A percentile compares a stretch with the other conserved stretches of the same genome.
Conservation (phyloP, 129 eudicot genomes). For the Ambrosia trifida region DNA sequence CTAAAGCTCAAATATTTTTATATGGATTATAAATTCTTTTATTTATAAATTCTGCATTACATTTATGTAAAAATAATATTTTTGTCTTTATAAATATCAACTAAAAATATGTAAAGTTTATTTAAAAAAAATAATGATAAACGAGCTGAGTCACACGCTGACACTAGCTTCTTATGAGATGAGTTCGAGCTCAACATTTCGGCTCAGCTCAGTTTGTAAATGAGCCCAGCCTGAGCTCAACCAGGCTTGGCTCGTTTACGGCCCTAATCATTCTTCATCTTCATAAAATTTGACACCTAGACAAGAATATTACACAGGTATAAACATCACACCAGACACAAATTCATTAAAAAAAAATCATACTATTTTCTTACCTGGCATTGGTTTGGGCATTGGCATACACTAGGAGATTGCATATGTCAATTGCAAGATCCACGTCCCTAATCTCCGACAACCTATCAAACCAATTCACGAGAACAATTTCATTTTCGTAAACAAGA, state of each 20-base stretch:
- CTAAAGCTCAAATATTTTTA: too few relatives aligned
- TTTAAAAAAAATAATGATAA: too few relatives aligned
- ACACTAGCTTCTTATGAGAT: too few relatives aligned
- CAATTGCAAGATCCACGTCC: conserved; percentile 52
- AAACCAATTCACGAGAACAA: not conserved
- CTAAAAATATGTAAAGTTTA: too few relatives aligned
- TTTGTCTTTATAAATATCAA: too few relatives aligned
- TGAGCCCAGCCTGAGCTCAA: too few relatives aligned
- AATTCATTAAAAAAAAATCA: not conserved
- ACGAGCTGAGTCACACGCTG: too few relatives aligned
- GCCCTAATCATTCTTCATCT: not conserved
- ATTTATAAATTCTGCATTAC: too few relatives aligned
- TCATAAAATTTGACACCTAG: not conserved
- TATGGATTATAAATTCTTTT: too few relatives aligned
- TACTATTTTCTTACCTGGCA: conserved; percentile 46
- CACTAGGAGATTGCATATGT: conserved; percentile 41
- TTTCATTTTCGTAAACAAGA: not conserved
- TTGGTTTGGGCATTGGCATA: conserved; percentile 33
- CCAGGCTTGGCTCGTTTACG: not conserved
- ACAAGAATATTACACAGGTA: not conserved
- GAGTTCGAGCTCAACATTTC: too few relatives aligned
- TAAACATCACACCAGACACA: not conserved
- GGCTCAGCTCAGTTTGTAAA: too few relatives aligned
- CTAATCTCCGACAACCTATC: conserved; percentile 86
- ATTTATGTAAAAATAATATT: too few relatives aligned